These are phyloP conservation scores for Thermothelomyces thermophilus DNA, from an alignment of 2,329 filamentous ascomycete genomes.

Conservation along the genomic window DNA sequence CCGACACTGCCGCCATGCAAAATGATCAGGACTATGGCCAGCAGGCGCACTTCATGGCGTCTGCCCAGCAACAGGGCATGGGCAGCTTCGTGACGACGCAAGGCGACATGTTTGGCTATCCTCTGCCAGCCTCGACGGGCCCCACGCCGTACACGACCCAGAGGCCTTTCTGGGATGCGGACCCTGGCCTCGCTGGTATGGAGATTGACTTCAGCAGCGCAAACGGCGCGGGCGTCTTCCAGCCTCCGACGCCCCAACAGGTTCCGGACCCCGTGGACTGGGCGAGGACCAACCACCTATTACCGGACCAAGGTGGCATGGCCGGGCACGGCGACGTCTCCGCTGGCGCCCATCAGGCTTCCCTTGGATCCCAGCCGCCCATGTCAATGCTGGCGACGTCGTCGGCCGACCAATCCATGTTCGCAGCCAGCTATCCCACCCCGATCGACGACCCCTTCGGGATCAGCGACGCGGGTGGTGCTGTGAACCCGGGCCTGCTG, in stretches of 20 bases:
- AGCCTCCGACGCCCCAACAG: conserved; percentile 36
- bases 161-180: conserved; percentile 51
- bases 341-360: conserved; percentile 37
- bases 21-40: conserved; percentile 50
- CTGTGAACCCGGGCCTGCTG: conserved; percentile 51
- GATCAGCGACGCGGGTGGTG: conserved; percentile 40
- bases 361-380: conserved; percentile 45
- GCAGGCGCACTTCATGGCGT: conserved; percentile 44
- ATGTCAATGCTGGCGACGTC: conserved; percentile 36
- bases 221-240: conserved; percentile 40
- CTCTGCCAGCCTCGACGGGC: conserved; percentile 51
- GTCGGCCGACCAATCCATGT: conserved; percentile 33
- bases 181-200: conserved; percentile 48
- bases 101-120: conserved; percentile 53
- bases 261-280: conserved; percentile 51
- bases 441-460: conserved; percentile 47
- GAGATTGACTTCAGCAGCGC: conserved; percentile 51
- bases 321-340: conserved; percentile 27
- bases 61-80: conserved; percentile 45
- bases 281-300: conserved; percentile 49
- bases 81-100: conserved; percentile 40
- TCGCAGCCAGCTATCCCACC: conserved; percentile 37
- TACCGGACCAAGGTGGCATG: conserved; percentile 40
- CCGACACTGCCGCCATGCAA: conserved; percentile 45
- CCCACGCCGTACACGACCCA: conserved; percentile 39